These are phyloP conservation scores for Fagopyrum esculentum DNA, from an alignment of 148 eudicot species.

Conservation along the genomic window DNA sequence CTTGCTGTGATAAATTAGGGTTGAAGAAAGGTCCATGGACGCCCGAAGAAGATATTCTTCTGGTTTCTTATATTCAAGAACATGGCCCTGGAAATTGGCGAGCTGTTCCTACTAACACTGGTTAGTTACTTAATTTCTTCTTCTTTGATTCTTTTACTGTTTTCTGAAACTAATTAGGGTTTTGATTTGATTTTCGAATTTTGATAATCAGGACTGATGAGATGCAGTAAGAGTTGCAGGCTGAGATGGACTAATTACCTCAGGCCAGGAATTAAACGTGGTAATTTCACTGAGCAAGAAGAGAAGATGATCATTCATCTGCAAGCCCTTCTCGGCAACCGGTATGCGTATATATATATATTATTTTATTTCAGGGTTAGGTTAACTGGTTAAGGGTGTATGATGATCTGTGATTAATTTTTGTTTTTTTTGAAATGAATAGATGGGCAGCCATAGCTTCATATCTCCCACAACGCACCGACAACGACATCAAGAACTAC, in stretches of 20 bases:
- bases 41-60: conserved; percentile 77
- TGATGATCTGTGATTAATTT: too few species aligned
- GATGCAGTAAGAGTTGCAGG: conserved; percentile 93
- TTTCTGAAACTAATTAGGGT: conserved; percentile 25
- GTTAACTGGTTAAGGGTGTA: background rate
- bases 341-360: conserved; percentile 26
- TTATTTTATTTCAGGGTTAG: background rate
- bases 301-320: conserved; percentile 89
- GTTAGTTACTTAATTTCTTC: conserved; percentile 16
- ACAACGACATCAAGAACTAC: conserved; percentile 84
- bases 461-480: conserved; percentile 82
- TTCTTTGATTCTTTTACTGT: background rate
- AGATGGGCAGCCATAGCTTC: conserved; percentile 99
- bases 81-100: conserved; percentile 94
- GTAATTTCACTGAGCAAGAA: conserved; percentile 69
- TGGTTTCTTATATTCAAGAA: conserved; percentile 85
- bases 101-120: conserved; percentile 81
- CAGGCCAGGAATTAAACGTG: conserved; percentile 83
- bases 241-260: conserved; percentile 91
- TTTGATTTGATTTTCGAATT: conserved; percentile 21
- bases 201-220: conserved; percentile 43
- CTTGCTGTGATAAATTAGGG: conserved; percentile 77
- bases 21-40: conserved; percentile 97
- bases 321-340: conserved; percentile 86
- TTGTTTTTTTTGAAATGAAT: conserved; percentile 8